Evolutionary conservation across 1,139 yeast genomes (phyloP), one percentile per base, ranked within the genome.

Genomic region (Yamadazyma dendronema): DNA sequence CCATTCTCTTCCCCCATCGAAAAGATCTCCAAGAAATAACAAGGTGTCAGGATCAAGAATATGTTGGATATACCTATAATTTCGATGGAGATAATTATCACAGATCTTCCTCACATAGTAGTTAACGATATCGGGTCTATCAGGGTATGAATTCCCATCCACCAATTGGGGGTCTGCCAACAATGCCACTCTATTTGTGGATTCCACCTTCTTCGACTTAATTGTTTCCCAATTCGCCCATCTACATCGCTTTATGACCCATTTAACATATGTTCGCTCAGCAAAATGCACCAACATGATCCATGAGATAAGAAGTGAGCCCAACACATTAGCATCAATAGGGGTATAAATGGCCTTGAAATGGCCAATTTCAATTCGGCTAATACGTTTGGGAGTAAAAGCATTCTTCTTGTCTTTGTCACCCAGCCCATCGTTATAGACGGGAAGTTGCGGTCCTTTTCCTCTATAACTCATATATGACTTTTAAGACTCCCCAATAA

Each of bases 1-100:
- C 95, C 96, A 89, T 43, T 86, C 88, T 40, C 97, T 70, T 0
- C 98, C 98, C 11, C 97, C 97, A 59, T 92, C 98, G 54, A 90
- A 87, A 41, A 90, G 61, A 56, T 92, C 98, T 0, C 98, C 98
- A 31, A 92, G 64, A 54, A 88, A 92, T 4, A 90, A 61, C 1
- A 81, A 79, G 3, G 87, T 67, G 52, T 90, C 84, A 0, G 97
- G 96, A 34, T 80, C 77, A 37, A 92, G 67, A 3, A 62, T 49
- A 7, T 62, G 50, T 47, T 85, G 83, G 35, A 85, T 65, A 39
- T 72, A 68, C 41, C 74, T 73, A 75, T 89, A 85, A 53, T 90
- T 89, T 43, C 94, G 69, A 46, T 79, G 81, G 42, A 88, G 79
- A 54, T 88, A 90, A 47, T 84, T 79, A 56, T 92, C 98, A 19